Evolutionary conservation across 768 basidiomycete genomes (phyloP), one percentile per base, ranked within the genome.

Genomic region (Mycena pura): DNA sequence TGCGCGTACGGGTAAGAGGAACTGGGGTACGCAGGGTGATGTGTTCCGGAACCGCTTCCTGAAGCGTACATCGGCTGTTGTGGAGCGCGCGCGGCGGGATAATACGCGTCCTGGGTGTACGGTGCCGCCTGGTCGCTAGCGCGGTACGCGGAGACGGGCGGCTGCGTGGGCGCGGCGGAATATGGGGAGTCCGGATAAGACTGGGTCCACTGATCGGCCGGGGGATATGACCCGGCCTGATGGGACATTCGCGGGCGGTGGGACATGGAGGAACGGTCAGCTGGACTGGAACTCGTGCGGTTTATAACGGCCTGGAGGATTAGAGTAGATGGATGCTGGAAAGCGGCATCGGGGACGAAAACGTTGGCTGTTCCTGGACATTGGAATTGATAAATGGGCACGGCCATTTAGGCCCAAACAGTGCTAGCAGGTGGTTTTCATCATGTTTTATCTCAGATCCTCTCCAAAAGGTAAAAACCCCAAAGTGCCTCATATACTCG

Each of bases 161-260:
- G 59, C 48, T 64, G 66, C 3, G 43, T 36, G 27, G 60, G 44
- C 31, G 54, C 46, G n/a, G n/a, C n/a, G 29, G 56, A 49, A 39
- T 60, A 57, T 4, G 44, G 22, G 10, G 73, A 57, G 17, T n/a
- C n/a, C n/a, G n/a, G n/a, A n/a, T n/a, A n/a, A 56, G 64, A 41
- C 64, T 61, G 62, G n/a, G 66, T 74, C 78, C 80, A 82, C 40
- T 80, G 74, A 44, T 59, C 64, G 43, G 75, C n/a, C n/a, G n/a
- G 61, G 51, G 78, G 65, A 66, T 75, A 72, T 28, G 53, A 44
- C 34, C 67, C 57, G 66, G 73, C 73, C 68, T 81, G 76, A 49
- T 72, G 63, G 56, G 65, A 66, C 57, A 57, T 60, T 34, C 62
- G 71, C 63, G 70, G 70, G 53, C 71, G 65, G 65, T 75, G 68